Base-by-base conservation (phyloP, 2,329 filamentous ascomycete species). In the Dryadomyces quercivorus region DNA sequence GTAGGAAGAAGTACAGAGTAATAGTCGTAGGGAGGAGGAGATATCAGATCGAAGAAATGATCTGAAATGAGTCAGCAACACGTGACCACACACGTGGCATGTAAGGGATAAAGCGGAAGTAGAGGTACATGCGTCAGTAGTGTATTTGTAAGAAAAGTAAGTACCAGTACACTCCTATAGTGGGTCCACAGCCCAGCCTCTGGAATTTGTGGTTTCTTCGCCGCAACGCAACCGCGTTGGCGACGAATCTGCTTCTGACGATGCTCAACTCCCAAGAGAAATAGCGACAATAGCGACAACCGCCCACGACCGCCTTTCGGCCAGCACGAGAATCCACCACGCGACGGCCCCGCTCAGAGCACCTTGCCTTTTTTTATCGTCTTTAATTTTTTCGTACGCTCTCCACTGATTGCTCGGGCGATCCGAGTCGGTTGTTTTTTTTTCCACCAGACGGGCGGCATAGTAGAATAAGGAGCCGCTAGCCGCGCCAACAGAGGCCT, bases 201-300 rank as follows among this genome's bases (percentile, higher is more conserved):
- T 34, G 18, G n/a, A 50, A 40, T 34, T 51, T 50, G 49, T 42
- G 34, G 20, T 43, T 47, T 36, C 16, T 31, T 31, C 26, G 22
- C 49, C 16, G 26, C 12, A 21, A 45, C 38, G 47, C 42, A 26
- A 36, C 53, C 51, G 53, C 48, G 56, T 54, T 51, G 42, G 31
- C 42, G 36, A 31, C 26, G 34, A 21, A 36, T 54, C 26, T 31
- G 26, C 26, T 31, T 52, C 47, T 52, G 53, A 52, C 53, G 43
- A 55, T 55, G 45, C 36, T 50, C 48, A 49, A 49, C 47, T 20
- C 47, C 18, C 16, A 49, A 31, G 47, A 34, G 36, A n/a, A 49
- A 31, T 31, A 31, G 26, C 26, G 26, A 31, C 26, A 31, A 31
- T 31, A 31, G 26, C 26, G 26, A 31, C 26, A 31, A 31, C 26